phyloP scores from a whole-genome alignment of 805 yeast genomes.

The Spathaspora arborariae region DNA sequence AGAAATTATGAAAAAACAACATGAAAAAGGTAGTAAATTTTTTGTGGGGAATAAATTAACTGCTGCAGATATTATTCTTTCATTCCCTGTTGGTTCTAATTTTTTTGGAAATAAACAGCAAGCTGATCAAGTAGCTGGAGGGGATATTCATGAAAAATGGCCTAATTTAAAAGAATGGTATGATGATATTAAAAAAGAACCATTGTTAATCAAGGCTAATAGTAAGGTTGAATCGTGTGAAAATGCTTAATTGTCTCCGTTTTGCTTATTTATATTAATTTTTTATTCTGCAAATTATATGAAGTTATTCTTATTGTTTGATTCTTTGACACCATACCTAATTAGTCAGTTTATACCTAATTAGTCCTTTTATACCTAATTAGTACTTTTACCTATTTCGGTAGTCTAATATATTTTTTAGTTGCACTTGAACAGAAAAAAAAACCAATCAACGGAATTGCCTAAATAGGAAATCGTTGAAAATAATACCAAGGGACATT shows the following conservation, averaged over 20 bases:
- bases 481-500: background rate
- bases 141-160: slow-evolving; percentile 10
- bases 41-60: slow-evolving; percentile 34
- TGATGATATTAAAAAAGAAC: slow-evolving; percentile 11
- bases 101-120: slow-evolving; percentile 21
- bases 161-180: slow-evolving; percentile 25
- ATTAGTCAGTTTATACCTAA: background rate
- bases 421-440: background rate
- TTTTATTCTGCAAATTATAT: background rate
- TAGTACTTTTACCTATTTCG: background rate
- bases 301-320: background rate
- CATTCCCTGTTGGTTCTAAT: slow-evolving; percentile 31
- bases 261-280: background rate
- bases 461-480: background rate
- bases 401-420: background rate
- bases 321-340: no score
- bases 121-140: slow-evolving; percentile 6
- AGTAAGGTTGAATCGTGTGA: slow-evolving; percentile 6
- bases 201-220: slow-evolving; percentile 14
- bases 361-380: background rate
- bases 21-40: slow-evolving; percentile 22
- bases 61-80: slow-evolving; percentile 35
- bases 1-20: slow-evolving; percentile 20
- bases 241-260: background rate
- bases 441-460: background rate